phyloP scores from a whole-genome alignment of 1,284 basidiomycete genomes.

The Sporisorium exsertum region DNA sequence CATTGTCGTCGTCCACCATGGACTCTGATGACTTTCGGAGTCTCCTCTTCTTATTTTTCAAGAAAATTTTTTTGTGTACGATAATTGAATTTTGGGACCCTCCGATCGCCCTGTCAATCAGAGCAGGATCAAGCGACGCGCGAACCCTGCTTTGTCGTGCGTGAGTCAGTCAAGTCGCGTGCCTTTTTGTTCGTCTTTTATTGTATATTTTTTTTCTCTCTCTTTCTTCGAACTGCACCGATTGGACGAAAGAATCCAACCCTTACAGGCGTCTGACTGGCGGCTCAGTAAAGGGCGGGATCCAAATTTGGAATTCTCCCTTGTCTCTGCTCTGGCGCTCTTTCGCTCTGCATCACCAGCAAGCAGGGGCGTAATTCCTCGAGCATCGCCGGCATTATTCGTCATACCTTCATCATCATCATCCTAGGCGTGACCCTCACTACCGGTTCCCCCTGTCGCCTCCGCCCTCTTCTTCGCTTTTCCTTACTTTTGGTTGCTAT shows the following conservation, averaged over 20 bases:
- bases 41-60: not conserved
- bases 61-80: not conserved
- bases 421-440: not conserved
- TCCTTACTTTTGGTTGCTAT: not conserved
- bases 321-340: not conserved
- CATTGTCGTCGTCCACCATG: too few species aligned
- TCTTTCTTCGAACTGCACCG: not conserved
- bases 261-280: not conserved
- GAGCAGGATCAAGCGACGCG: conserved; percentile 13
- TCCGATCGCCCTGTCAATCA: conserved; percentile 41
- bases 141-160: conserved; percentile 9
- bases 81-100: not conserved
- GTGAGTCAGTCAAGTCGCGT: not conserved
- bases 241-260: not conserved
- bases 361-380: not conserved
- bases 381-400: too few species aligned
- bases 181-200: conserved; percentile 1
- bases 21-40: not conserved
- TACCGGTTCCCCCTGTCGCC: not conserved
- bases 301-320: conserved; percentile 5
- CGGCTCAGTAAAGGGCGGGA: too few species aligned
- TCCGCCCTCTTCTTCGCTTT: not conserved
- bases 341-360: not conserved
- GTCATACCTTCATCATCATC: not conserved
- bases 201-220: not conserved